A percentile compares a stretch with the other conserved stretches of the same genome.
These are phyloP conservation scores for Lentinula guzmanii DNA, from an alignment of 768 basidiomycete genomes.

Conservation along the genomic window DNA sequence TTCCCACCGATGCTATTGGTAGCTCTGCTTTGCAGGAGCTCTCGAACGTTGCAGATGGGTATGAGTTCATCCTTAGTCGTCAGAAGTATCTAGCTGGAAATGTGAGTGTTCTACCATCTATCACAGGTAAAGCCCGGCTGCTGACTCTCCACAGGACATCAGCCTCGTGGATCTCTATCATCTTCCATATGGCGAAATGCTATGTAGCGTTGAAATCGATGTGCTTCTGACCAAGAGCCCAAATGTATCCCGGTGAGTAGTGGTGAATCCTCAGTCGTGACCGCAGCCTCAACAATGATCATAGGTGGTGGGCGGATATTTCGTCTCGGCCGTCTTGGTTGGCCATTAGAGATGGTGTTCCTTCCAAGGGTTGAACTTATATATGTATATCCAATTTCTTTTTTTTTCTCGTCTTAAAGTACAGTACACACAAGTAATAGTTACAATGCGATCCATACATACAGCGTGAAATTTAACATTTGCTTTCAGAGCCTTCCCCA, in stretches of 20 bases:
- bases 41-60: constrained; percentile 26
- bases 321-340: constrained; percentile 2
- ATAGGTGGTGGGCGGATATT: constrained; percentile 4
- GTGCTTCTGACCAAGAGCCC: constrained; percentile 11
- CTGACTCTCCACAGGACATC: constrained; percentile 18
- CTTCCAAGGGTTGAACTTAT: not conserved
- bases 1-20: constrained; percentile 21
- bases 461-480: too few relatives aligned
- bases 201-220: constrained; percentile 11
- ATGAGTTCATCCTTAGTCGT: constrained; percentile 34
- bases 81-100: constrained; percentile 34
- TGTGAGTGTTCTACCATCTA: constrained; percentile 7
- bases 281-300: not conserved
- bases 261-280: not conserved
- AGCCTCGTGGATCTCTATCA: constrained; percentile 47
- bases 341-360: not conserved
- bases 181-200: constrained; percentile 31
- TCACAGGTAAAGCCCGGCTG: not conserved
- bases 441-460: too few relatives aligned
- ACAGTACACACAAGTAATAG: not conserved
- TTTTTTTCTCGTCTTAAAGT: not conserved
- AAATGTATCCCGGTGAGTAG: constrained; percentile 1
- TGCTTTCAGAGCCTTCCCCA: too few relatives aligned
- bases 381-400: too few relatives aligned
- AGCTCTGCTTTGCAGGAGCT: constrained; percentile 14